Evolutionary conservation across 805 yeast species (phyloP).

Genomic region (Spathaspora sp.): DNA sequence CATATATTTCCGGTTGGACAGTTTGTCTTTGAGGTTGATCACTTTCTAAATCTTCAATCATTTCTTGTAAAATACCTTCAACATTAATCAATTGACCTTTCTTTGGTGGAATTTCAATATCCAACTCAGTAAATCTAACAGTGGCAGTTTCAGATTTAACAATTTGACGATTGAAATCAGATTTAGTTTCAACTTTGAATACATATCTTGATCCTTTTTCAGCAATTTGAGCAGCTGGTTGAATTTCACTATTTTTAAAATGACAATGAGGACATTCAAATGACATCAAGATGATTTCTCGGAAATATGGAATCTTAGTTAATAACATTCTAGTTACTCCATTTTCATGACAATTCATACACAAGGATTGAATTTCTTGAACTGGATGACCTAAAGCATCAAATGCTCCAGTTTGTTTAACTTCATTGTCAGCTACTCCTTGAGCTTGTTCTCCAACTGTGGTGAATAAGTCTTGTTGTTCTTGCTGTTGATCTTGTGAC

Average conservation of each 20-base stretch:
- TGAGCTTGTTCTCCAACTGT: conserved; percentile 41
- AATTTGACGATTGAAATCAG: conserved; percentile 85
- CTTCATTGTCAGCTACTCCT: conserved; percentile 30
- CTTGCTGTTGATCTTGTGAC: conserved; percentile 7
- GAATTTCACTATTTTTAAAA: conserved; percentile 85
- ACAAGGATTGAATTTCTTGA: conserved; percentile 89
- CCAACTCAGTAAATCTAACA: conserved; percentile 77
- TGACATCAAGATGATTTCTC: conserved; percentile 90
- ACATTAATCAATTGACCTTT: conserved; percentile 90
- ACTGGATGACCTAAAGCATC: conserved; percentile 92
- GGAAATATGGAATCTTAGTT: conserved; percentile 87
- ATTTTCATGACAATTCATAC: conserved; percentile 90
- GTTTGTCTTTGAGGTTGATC: conserved; percentile 81
- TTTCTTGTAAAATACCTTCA: conserved; percentile 83
- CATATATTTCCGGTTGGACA: conserved; percentile 69
- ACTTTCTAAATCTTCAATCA: conserved; percentile 71
- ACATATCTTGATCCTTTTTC: conserved; percentile 79
- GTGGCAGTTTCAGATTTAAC: conserved; percentile 86
- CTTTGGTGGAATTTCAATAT: conserved; percentile 92
- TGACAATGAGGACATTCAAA: conserved; percentile 96
- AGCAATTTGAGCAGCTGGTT: conserved; percentile 91
- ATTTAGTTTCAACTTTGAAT: conserved; percentile 60
- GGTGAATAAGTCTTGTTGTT: conserved; percentile 20
- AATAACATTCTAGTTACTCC: conserved; percentile 82
- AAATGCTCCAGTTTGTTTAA: conserved; percentile 67